Conservation (phyloP, 164 flowering plant genomes). For the Berberis vulgaris region DNA sequence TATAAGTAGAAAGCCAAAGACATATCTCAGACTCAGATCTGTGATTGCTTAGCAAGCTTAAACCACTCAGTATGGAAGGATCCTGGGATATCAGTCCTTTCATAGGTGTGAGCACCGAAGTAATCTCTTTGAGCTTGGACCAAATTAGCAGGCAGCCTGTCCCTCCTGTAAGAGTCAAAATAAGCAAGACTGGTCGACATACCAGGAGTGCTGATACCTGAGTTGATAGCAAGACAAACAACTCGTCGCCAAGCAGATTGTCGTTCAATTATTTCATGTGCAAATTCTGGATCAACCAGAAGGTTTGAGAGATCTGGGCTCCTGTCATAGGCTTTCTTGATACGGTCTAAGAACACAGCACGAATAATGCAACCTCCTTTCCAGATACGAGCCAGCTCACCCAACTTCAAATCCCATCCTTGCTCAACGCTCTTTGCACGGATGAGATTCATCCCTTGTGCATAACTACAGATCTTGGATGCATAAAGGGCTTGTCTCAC, state of each 20-base stretch:
- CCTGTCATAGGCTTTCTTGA: conserved; percentile 66
- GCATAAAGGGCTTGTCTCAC: conserved; percentile 74
- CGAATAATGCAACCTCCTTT: conserved; percentile 79
- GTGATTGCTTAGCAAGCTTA: conserved; percentile 41
- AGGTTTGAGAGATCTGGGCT: conserved; percentile 59
- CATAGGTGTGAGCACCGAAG: conserved; percentile 77
- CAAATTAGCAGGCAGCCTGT: conserved; percentile 58
- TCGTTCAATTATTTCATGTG: conserved; percentile 53
- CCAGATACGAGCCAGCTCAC: conserved; percentile 77
- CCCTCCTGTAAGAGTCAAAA: conserved; percentile 64
- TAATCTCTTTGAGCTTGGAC: conserved; percentile 75
- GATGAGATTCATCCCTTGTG: conserved; percentile 73
- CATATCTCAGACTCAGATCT: conserved; percentile 5
- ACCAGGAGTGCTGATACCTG: conserved; percentile 66
- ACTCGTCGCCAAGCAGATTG: conserved; percentile 71
- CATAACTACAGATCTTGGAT: conserved; percentile 72
- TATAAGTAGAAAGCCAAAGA: neutral
- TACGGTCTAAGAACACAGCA: conserved; percentile 61
- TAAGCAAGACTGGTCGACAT: conserved; percentile 74
- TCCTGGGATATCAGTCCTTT: conserved; percentile 52
- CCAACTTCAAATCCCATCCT: conserved; percentile 62
- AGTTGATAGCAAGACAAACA: conserved; percentile 53
- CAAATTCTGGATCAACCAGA: conserved; percentile 70
- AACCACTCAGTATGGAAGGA: conserved; percentile 76
- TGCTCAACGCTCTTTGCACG: conserved; percentile 71